Percentiles rank a stretch among this genome's conserved stretches.
phyloP scores from a whole-genome alignment of 164 flowering plant species.

The Vitis riparia region DNA sequence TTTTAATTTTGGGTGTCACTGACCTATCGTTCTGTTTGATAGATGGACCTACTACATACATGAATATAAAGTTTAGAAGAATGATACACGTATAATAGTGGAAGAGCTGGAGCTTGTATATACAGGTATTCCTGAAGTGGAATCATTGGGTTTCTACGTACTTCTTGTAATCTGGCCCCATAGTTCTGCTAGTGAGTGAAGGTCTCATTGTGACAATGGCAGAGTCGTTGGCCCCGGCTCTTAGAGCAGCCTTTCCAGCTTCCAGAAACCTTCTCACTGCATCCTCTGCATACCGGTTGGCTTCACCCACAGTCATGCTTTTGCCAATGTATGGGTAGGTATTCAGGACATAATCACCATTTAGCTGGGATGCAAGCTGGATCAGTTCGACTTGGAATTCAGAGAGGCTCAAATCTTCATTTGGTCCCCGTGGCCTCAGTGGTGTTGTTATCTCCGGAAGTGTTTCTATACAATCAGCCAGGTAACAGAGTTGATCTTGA shows the following conservation, averaged over 20 bases:
- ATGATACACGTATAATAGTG: too few relatives aligned
- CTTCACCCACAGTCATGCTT: conserved; percentile 77
- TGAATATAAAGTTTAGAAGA: too few relatives aligned
- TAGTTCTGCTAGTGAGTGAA: conserved; percentile 70
- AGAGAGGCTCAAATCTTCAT: conserved; percentile 62
- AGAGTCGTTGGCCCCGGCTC: conserved; percentile 89
- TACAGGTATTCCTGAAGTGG: background rate
- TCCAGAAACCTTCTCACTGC: conserved; percentile 89
- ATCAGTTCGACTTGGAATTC: conserved; percentile 91
- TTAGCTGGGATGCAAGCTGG: conserved; percentile 92
- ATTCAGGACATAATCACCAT: conserved; percentile 80
- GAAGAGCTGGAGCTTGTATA: background rate
- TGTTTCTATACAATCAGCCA: conserved; percentile 42
- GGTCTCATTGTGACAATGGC: conserved; percentile 93
- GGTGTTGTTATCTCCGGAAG: conserved; percentile 58
- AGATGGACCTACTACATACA: too few relatives aligned
- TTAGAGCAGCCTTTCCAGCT: conserved; percentile 83
- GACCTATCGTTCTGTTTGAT: too few relatives aligned
- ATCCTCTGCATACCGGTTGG: conserved; percentile 78
- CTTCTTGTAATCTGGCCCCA: conserved; percentile 14
- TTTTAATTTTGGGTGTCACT: too few relatives aligned
- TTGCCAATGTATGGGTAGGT: conserved; percentile 75
- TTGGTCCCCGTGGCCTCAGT: conserved; percentile 70
- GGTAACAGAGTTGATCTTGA: background rate
- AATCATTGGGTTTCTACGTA: conserved; percentile 20